phyloP scores from a whole-genome alignment of 371 early-diverging fungal species.

The Mucor plumbeus region DNA sequence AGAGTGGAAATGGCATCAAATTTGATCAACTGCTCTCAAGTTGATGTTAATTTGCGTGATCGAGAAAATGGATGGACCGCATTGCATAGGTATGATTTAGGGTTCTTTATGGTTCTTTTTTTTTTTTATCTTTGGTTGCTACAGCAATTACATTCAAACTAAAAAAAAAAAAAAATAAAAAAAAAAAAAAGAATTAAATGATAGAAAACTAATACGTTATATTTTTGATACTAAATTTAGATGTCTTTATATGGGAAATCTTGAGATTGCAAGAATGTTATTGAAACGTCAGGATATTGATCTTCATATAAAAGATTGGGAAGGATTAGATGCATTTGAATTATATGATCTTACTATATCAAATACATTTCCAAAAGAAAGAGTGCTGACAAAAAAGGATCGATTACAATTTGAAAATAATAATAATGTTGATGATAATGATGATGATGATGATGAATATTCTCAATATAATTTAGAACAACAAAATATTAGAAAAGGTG shows the following conservation, averaged over 20 bases:
- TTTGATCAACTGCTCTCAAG: slow-evolving; percentile 52
- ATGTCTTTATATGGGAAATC: slow-evolving; percentile 68
- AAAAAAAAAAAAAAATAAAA: no score
- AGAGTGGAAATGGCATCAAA: slow-evolving; percentile 44
- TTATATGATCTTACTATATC: slow-evolving; percentile 26
- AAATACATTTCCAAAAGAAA: slow-evolving; percentile 21
- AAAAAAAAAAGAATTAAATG: no score
- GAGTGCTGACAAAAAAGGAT: slow-evolving; percentile 4
- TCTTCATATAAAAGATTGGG: slow-evolving; percentile 50
- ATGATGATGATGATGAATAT: not conserved
- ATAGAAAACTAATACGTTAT: no score
- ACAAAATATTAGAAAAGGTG: slow-evolving; percentile 27
- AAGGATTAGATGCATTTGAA: slow-evolving; percentile 41
- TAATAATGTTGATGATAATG: not conserved
- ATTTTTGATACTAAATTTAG: slow-evolving; percentile 24
- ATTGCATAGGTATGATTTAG: slow-evolving; percentile 57
- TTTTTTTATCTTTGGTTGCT: no score
- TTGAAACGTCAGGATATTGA: slow-evolving; percentile 60
- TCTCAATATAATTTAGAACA: no score
- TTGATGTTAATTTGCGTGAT: slow-evolving; percentile 70
- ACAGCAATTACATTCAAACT: not conserved
- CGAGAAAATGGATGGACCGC: slow-evolving; percentile 77
- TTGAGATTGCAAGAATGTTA: slow-evolving; percentile 64
- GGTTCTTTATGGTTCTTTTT: not conserved
- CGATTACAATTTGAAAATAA: not conserved